A percentile compares a stretch with the other conserved stretches of the same genome.
phyloP scores from a whole-genome alignment of 441 rosid species.

The Croton laevigatus region DNA sequence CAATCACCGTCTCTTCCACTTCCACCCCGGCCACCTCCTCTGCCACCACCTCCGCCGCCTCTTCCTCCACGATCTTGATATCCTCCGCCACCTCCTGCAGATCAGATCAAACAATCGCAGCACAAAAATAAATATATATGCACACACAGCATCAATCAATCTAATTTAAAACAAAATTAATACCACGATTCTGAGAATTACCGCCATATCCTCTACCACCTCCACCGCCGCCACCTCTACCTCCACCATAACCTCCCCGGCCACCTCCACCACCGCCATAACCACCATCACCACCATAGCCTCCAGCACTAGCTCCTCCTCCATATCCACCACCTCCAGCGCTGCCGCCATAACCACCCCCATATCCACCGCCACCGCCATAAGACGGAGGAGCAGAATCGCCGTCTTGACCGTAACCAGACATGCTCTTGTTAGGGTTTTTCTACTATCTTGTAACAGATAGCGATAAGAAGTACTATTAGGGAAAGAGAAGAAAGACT shows the following conservation, averaged over 20 bases:
- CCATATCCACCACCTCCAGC: slow-evolving; percentile 34
- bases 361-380: slow-evolving; percentile 23
- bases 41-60: slow-evolving; percentile 40
- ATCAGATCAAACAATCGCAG: slow-evolving; percentile 20
- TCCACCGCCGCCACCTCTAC: slow-evolving; percentile 55
- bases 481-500: neutral
- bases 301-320: slow-evolving; percentile 27
- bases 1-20: slow-evolving; percentile 94
- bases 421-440: slow-evolving; percentile 31
- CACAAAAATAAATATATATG: neutral
- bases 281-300: slow-evolving; percentile 31
- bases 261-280: slow-evolving; percentile 34
- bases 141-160: neutral
- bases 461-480: neutral
- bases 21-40: slow-evolving; percentile 79
- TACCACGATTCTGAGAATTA: slow-evolving; percentile 60
- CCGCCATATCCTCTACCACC: slow-evolving; percentile 51
- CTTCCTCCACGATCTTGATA: slow-evolving; percentile 81
- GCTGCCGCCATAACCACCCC: slow-evolving; percentile 22
- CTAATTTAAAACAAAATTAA: neutral
- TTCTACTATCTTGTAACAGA: neutral
- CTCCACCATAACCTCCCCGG: slow-evolving; percentile 47
- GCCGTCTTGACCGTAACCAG: slow-evolving; percentile 69
- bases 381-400: slow-evolving; percentile 48
- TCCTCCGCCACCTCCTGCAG: slow-evolving; percentile 52